Evolutionary conservation across 306 rosid genomes (phyloP).

Genomic region (Dalbergia cultrata): DNA sequence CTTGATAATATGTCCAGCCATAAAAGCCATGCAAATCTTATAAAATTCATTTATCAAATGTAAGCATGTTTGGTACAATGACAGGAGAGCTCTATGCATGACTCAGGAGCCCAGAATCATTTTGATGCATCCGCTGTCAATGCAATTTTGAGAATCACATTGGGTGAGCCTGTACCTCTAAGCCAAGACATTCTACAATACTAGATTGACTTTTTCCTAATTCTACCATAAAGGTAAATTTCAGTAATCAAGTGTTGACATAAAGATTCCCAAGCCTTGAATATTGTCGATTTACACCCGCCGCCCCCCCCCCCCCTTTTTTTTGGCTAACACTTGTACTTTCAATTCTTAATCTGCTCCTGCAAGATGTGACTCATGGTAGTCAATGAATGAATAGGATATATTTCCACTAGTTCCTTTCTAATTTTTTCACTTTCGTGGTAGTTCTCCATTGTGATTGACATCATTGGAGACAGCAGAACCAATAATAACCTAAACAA

Average conservation of each 20-base stretch:
- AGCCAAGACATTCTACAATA: not conserved
- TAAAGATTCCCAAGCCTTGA: slow-evolving; percentile 3
- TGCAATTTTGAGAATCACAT: slow-evolving; percentile 17
- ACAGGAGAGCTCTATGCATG: not conserved
- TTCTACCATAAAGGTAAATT: slow-evolving; percentile 5
- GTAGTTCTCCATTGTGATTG: slow-evolving; percentile 4
- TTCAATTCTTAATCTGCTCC: slow-evolving; percentile 5
- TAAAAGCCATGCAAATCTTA: not conserved
- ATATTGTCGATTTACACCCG: not conserved
- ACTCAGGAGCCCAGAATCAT: slow-evolving; percentile 23
- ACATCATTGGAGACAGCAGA: not conserved
- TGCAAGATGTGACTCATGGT: not conserved
- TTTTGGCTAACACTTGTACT: slow-evolving; percentile 1
- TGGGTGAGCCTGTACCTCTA: slow-evolving; percentile 12
- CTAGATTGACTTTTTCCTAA: slow-evolving; percentile 1
- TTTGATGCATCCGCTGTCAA: slow-evolving; percentile 4
- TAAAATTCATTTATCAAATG: slow-evolving; percentile 14
- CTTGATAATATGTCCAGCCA: slow-evolving; percentile 11
- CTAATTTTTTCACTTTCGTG: not conserved
- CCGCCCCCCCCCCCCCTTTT: too few relatives aligned
- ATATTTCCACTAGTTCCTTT: slow-evolving; percentile 27
- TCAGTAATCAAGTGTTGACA: not conserved
- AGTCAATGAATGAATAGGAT: slow-evolving; percentile 13
- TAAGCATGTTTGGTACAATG: slow-evolving; percentile 9
- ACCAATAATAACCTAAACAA: not conserved